Conservation (phyloP, 179 eudicot species). For the Carnegiea gigantea region DNA sequence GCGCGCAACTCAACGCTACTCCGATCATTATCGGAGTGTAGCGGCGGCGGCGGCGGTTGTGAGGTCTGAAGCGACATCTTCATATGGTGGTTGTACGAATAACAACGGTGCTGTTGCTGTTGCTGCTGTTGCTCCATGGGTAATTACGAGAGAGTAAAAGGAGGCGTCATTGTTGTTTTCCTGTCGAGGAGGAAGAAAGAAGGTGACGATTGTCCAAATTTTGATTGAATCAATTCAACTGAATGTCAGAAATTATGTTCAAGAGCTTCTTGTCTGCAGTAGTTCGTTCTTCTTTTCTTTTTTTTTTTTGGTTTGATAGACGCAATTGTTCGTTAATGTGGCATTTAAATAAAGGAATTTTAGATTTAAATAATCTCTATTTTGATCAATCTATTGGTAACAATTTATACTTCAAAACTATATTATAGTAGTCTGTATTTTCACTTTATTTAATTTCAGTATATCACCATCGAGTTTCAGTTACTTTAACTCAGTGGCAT, state of each 20-base stretch:
- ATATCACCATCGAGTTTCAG: too few relatives aligned
- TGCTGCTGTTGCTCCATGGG: constrained; percentile 27
- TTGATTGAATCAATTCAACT: not conserved
- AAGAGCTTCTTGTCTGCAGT: too few relatives aligned
- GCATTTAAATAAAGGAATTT: too few relatives aligned
- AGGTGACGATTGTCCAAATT: not conserved
- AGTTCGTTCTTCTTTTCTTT: too few relatives aligned
- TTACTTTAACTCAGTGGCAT: too few relatives aligned
- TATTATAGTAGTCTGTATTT: too few relatives aligned
- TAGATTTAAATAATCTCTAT: too few relatives aligned
- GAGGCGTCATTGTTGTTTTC: constrained; percentile 21
- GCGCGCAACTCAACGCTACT: constrained; percentile 62
- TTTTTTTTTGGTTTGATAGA: too few relatives aligned
- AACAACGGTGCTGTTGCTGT: constrained; percentile 12
- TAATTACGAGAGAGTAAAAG: constrained; percentile 12
- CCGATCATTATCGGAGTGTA: constrained; percentile 51
- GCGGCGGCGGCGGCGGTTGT: constrained; percentile 17
- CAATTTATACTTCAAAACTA: too few relatives aligned
- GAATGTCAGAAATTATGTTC: not conserved
- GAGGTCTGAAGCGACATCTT: constrained; percentile 25
- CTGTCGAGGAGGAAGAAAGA: not conserved
- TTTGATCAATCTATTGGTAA: too few relatives aligned
- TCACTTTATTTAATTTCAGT: too few relatives aligned
- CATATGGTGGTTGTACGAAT: constrained; percentile 17
- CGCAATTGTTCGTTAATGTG: too few relatives aligned